Evolutionary conservation across 768 basidiomycete genomes (phyloP), one percentile per base, ranked within the genome.

Genomic region (Boletus insuetus): DNA sequence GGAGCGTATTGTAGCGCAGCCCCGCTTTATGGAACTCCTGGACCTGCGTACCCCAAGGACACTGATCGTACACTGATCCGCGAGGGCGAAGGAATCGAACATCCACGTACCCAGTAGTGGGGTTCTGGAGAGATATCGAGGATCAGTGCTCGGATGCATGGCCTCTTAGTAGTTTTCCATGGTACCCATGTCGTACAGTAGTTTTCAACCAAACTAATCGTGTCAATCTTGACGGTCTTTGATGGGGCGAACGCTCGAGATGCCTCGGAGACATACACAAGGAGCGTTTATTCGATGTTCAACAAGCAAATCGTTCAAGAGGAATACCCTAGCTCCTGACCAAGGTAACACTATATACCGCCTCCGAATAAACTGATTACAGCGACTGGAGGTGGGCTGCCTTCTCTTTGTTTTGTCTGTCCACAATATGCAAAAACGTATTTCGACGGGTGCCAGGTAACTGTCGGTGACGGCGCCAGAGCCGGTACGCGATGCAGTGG

Each of bases 341-440:
- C 7, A 24, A 29, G 34, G 19, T 14, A 51, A 41, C 19, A n/a
- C 49, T 26, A 75, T 53, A 72, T 65, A 11, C 75, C 77, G 16
- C 77, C 67, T 32, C 89, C 89, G 62, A 91, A 92, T 59, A 91
- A 72, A 64, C 89, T 89, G 53, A 92, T 77, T 32, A 87, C 79
- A 11, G 87, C 85, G 1, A 79, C 77, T 20, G 88, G 82, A 16
- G 82, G 80, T 29, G 86, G 84, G 6, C 78, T 80, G 22, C 81
- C 85, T 72, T 90, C 86, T 46, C 79, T 80, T 44, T 74, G 65
- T 59, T 84, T 85, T 4, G 84, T 87, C 62, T 90, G 88, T 3
- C 89, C 89, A 64, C 88, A 91, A 60, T 89, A 91, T 3, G 89
- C 89, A 50, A 90, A 81, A n/a, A 85, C 80, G 61, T 89, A 84